Evolutionary conservation across 2,329 filamentous ascomycete species (phyloP).

Genomic region (Apiospora marii): DNA sequence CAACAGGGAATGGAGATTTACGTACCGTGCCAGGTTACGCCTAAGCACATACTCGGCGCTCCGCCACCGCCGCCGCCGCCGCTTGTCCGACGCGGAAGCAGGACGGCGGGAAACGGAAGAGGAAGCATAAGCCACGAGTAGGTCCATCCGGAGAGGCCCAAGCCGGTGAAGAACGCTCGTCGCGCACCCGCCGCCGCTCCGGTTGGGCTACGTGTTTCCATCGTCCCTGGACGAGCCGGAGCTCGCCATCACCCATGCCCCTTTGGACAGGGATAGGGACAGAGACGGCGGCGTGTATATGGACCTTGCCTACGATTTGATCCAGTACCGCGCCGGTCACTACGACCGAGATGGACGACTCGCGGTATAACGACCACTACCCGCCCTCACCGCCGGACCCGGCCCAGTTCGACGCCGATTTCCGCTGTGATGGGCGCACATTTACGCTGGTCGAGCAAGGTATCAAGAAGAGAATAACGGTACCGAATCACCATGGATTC

Average conservation of each 20-base stretch:
- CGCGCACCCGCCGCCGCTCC: neutral
- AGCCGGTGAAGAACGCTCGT: neutral
- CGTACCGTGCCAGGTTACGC: neutral
- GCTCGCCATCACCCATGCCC: neutral
- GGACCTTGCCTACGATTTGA: slow-evolving; percentile 5
- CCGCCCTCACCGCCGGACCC: neutral
- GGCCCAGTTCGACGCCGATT: neutral
- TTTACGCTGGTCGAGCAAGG: neutral
- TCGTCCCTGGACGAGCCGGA: neutral
- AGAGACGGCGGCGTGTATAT: neutral
- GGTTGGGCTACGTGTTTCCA: neutral
- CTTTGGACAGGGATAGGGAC: neutral
- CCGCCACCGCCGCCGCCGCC: too few species aligned
- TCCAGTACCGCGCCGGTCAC: slow-evolving; percentile 22
- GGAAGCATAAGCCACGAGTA: too few species aligned
- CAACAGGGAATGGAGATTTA: neutral
- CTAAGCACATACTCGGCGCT: neutral
- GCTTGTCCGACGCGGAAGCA: neutral
- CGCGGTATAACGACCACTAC: too few species aligned
- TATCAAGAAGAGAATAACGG: too few species aligned
- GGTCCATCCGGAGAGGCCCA: neutral
- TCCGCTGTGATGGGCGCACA: neutral
- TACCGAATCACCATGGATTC: too few species aligned
- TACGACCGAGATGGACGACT: neutral
- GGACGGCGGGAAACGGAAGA: neutral